Percentiles rank a stretch among this genome's conserved stretches.
Evolutionary conservation across 2,329 filamentous ascomycete species (phyloP).

Genomic region (Ciborinia camelliae): DNA sequence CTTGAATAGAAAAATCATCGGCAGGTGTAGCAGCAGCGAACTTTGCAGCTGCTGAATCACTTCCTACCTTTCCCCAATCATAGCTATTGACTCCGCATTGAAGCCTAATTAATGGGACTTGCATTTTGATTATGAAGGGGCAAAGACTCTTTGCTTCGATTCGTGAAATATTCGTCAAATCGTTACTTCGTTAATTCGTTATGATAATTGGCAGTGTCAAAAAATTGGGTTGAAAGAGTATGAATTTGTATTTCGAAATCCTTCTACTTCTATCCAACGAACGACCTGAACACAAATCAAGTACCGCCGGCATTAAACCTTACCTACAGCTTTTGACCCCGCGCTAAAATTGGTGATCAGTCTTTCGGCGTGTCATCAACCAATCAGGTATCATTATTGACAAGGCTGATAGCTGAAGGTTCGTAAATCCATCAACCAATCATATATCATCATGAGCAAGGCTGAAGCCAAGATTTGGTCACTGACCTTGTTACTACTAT

Average conservation of each 20-base stretch:
- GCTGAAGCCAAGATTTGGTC: not conserved
- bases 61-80: conserved; percentile 95
- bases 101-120: conserved; percentile 76
- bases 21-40: conserved; percentile 83
- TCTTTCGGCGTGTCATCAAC: not conserved
- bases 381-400: not conserved
- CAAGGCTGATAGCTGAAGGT: no score
- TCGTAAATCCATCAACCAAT: no score
- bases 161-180: not conserved
- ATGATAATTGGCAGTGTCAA: no score
- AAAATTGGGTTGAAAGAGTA: not conserved
- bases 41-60: conserved; percentile 80
- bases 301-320: no score
- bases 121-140: conserved; percentile 28
- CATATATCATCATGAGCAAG: no score
- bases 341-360: conserved; percentile 4
- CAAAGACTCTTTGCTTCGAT: not conserved
- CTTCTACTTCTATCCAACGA: no score
- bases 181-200: not conserved
- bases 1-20: conserved; percentile 70
- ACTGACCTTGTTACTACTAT: no score
- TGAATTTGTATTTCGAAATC: not conserved
- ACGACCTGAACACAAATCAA: no score
- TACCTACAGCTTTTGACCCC: not conserved
- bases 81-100: conserved; percentile 96